These are phyloP conservation scores for Cyclocybe aegerita DNA, from an alignment of 768 basidiomycete species.

Conservation along the genomic window DNA sequence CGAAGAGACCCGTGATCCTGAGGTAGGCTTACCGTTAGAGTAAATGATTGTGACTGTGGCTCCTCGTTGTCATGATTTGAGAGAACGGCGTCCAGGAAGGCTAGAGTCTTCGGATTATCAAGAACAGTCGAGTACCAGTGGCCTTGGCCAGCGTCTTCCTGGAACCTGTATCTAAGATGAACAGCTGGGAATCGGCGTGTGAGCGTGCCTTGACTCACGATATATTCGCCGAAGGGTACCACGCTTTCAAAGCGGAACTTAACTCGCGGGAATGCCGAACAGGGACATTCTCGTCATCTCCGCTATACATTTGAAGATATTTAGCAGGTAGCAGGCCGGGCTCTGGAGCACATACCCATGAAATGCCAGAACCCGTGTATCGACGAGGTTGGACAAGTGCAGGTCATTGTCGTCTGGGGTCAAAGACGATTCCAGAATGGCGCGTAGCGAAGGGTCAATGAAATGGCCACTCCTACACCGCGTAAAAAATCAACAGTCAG, in stretches of 20 bases:
- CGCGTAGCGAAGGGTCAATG: conserved; percentile 70
- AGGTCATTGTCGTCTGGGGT: conserved; percentile 88
- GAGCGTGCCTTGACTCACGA: conserved; percentile 36
- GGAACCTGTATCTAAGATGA: conserved; percentile 36
- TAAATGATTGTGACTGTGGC: conserved; percentile 41
- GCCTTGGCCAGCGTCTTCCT: conserved; percentile 58
- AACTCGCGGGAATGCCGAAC: conserved; percentile 79
- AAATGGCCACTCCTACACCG: conserved; percentile 51
- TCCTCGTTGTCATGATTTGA: conserved; percentile 11
- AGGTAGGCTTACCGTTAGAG: conserved; percentile 72
- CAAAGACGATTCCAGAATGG: conserved; percentile 71
- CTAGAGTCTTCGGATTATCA: conserved; percentile 49
- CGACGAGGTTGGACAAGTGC: conserved; percentile 74
- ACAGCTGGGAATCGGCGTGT: neutral
- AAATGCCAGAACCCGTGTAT: conserved; percentile 69
- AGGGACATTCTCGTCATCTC: conserved; percentile 84
- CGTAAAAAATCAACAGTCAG: neutral
- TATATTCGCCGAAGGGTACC: conserved; percentile 51
- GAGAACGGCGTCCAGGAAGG: conserved; percentile 47
- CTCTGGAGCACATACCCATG: conserved; percentile 59
- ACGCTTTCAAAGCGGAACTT: conserved; percentile 56
- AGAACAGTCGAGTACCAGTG: conserved; percentile 76
- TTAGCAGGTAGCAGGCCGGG: neutral
- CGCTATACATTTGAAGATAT: conserved; percentile 37
- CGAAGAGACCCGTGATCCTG: conserved; percentile 66